Evolutionary conservation across 495 filamentous ascomycete species (phyloP).

Genomic region (Polyplosphaeria fusca): DNA sequence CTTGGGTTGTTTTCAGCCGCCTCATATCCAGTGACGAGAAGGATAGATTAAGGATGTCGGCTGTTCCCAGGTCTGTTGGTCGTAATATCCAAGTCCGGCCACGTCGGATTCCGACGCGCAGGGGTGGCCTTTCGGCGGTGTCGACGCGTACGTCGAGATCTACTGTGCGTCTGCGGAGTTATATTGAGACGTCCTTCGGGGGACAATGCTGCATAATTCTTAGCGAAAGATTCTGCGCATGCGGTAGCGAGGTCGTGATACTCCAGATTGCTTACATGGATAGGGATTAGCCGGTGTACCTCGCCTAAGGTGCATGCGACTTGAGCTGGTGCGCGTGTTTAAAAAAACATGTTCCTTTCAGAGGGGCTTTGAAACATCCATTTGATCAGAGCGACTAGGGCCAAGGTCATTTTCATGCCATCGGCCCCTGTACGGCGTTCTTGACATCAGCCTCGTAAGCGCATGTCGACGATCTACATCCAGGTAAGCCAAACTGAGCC

Average conservation of each 20-base stretch:
- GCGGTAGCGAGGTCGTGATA: constrained; percentile 1
- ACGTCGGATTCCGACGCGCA: background rate
- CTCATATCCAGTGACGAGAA: background rate
- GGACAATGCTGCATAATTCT: background rate
- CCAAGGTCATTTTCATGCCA: too few relatives aligned
- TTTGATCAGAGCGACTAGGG: too few relatives aligned
- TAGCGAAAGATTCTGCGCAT: background rate
- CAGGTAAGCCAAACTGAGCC: background rate
- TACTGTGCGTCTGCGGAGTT: background rate
- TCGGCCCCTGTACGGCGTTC: too few relatives aligned
- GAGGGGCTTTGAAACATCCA: too few relatives aligned
- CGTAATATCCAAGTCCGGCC: background rate
- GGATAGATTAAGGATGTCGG: background rate
- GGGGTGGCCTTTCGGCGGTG: background rate
- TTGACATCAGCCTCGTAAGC: background rate
- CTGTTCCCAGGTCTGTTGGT: background rate
- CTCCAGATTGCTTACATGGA: constrained; percentile 6
- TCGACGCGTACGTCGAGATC: background rate
- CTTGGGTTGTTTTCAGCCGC: background rate
- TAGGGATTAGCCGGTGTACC: background rate
- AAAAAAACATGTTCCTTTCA: too few relatives aligned
- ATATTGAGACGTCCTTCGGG: background rate
- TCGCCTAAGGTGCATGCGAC: background rate
- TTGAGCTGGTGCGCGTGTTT: too few relatives aligned
- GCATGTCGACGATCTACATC: background rate